Conservation (phyloP, 2,329 filamentous ascomycete species). For the Amauroascus verrucosus region DNA sequence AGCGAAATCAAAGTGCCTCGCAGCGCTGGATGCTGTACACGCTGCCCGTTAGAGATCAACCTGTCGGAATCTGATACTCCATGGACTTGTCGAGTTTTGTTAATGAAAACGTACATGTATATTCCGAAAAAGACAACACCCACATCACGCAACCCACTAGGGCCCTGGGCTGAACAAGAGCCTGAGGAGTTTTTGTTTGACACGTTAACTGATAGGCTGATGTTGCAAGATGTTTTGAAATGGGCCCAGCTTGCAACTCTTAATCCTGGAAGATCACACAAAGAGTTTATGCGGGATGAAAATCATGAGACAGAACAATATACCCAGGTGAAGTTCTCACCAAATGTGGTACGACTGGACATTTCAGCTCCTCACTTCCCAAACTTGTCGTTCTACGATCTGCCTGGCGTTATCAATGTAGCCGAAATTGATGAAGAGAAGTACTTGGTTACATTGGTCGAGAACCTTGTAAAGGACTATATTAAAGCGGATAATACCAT, state of each 20-base stretch:
- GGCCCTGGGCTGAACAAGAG: constrained; percentile 52
- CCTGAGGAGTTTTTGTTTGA: constrained; percentile 49
- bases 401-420: constrained; percentile 71
- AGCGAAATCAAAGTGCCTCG: constrained; percentile 60
- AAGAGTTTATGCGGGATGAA: constrained; percentile 45
- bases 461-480: constrained; percentile 60
- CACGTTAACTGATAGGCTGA: constrained; percentile 48
- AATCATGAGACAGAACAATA: constrained; percentile 29
- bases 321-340: constrained; percentile 59
- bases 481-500: constrained; percentile 60
- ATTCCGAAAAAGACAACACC: constrained; percentile 38
- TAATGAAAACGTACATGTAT: constrained; percentile 57
- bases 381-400: constrained; percentile 70
- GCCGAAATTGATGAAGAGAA: constrained; percentile 53
- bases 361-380: constrained; percentile 63
- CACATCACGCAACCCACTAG: constrained; percentile 46
- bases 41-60: constrained; percentile 71
- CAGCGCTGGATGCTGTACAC: constrained; percentile 62
- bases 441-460: constrained; percentile 61
- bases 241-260: constrained; percentile 70
- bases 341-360: constrained; percentile 67
- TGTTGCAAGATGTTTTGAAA: constrained; percentile 58
- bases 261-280: constrained; percentile 50
- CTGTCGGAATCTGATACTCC: constrained; percentile 46
- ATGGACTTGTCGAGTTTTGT: constrained; percentile 59